Evolutionary conservation across 2,329 filamentous ascomycete species (phyloP).

Genomic region (Sporothrix dimorphospora): DNA sequence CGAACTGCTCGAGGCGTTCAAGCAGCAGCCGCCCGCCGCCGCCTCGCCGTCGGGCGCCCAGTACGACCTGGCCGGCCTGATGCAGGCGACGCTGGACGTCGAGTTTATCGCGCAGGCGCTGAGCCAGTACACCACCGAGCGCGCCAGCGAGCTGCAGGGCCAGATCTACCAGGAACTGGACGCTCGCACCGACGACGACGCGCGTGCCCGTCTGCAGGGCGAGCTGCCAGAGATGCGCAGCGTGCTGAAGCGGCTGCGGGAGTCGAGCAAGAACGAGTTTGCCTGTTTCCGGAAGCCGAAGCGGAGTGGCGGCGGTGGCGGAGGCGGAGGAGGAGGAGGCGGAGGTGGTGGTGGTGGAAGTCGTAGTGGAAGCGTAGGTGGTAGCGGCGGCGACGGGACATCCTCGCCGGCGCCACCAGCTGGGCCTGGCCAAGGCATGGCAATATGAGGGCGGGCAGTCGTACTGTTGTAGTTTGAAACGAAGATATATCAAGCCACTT

Average conservation of each 20-base stretch:
- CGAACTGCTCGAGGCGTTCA: conserved; percentile 82
- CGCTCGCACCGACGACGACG: conserved; percentile 83
- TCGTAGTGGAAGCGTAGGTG: neutral
- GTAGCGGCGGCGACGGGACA: neutral
- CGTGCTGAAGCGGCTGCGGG: conserved; percentile 80
- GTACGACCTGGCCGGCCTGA: conserved; percentile 80
- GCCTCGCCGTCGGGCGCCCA: neutral
- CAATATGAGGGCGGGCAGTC: neutral
- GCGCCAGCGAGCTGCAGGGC: conserved; percentile 78
- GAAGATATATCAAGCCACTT: conserved; percentile 5
- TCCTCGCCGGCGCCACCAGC: conserved; percentile 18
- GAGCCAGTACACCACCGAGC: conserved; percentile 83
- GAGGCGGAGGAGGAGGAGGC: neutral
- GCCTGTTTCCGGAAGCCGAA: conserved; percentile 76
- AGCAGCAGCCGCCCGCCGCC: conserved; percentile 50
- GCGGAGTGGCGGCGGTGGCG: conserved; percentile 37
- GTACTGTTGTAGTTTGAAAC: neutral
- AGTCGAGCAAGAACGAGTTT: conserved; percentile 83
- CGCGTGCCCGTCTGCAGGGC: conserved; percentile 75
- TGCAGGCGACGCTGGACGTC: conserved; percentile 96
- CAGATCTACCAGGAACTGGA: conserved; percentile 89
- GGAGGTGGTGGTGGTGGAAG: neutral
- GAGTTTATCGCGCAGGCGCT: conserved; percentile 96
- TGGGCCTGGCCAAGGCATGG: neutral
- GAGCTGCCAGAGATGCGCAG: conserved; percentile 89